These are phyloP conservation scores for Tephrocybe sp. DNA, from an alignment of 768 basidiomycete genomes.

Conservation along the genomic window DNA sequence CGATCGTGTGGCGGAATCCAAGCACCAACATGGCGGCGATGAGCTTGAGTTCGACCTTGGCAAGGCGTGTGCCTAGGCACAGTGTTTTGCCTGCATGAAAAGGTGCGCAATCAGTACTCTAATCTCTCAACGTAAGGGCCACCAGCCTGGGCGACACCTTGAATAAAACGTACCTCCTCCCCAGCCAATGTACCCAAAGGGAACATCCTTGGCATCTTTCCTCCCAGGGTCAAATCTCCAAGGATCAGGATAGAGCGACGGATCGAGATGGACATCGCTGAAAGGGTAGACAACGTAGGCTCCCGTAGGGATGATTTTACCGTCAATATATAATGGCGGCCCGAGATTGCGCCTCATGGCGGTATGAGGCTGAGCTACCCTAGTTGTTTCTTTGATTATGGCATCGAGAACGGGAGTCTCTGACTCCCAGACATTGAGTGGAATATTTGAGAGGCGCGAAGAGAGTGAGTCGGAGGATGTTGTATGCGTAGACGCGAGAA, in stretches of 20 bases:
- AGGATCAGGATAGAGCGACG: constrained; percentile 69
- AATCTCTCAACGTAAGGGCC: constrained; percentile 6
- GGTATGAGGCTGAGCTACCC: constrained; percentile 75
- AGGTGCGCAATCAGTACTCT: constrained; percentile 9
- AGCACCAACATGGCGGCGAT: constrained; percentile 65
- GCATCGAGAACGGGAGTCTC: constrained; percentile 70
- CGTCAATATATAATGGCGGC: constrained; percentile 66
- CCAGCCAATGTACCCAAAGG: constrained; percentile 72
- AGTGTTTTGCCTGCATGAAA: constrained; percentile 53
- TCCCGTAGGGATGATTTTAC: constrained; percentile 67
- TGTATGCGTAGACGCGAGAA: constrained; percentile 40
- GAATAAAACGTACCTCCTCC: constrained; percentile 59
- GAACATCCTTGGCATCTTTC: constrained; percentile 39
- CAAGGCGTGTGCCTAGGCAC: constrained; percentile 74
- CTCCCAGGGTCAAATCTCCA: constrained; percentile 74
- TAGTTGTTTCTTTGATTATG: constrained; percentile 73
- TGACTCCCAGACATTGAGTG: constrained; percentile 68
- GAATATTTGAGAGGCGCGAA: constrained; percentile 52
- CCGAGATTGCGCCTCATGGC: constrained; percentile 82
- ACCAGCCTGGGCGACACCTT: constrained; percentile 9
- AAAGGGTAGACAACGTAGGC: constrained; percentile 79
- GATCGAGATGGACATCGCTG: constrained; percentile 74
- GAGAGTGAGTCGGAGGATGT: constrained; percentile 31
- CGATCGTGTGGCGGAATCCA: constrained; percentile 56
- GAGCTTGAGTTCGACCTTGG: constrained; percentile 72